Conservation (phyloP, 2,329 filamentous ascomycete genomes). For the Sporothrix humicola region DNA sequence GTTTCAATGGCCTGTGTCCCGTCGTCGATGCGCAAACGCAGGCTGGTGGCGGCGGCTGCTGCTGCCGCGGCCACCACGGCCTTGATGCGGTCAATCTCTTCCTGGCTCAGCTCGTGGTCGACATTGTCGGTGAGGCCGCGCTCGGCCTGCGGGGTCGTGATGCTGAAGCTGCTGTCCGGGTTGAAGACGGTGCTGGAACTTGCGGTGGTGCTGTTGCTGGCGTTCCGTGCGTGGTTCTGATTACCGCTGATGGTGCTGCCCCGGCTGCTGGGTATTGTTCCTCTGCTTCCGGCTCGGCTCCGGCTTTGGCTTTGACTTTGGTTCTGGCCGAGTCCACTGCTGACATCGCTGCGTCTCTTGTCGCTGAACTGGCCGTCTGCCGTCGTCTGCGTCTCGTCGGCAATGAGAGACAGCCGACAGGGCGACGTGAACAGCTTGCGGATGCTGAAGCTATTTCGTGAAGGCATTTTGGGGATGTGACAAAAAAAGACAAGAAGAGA, state of each 20-base stretch:
- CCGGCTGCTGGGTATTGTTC: background rate
- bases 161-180: conserved; percentile 42
- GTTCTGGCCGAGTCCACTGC: background rate
- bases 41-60: conserved; percentile 19
- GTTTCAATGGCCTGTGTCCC: background rate
- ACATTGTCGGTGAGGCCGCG: conserved; percentile 31
- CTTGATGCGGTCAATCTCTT: conserved; percentile 59
- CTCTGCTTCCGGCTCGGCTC: background rate
- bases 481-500: background rate
- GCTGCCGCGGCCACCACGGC: conserved; percentile 48
- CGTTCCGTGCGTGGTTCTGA: background rate
- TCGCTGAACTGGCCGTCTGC: background rate
- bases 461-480: conserved; percentile 46
- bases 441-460: conserved; percentile 52
- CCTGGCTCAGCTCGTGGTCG: conserved; percentile 38
- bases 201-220: background rate
- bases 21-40: conserved; percentile 29
- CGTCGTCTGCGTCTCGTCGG: background rate
- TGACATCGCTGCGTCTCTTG: conserved; percentile 21
- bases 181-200: conserved; percentile 34
- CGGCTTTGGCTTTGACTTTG: background rate
- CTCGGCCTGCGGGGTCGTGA: conserved; percentile 34
- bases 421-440: conserved; percentile 50
- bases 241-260: background rate
- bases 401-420: conserved; percentile 35